Conservation (phyloP, 768 basidiomycete genomes). For the Lactarius sp. region DNA sequence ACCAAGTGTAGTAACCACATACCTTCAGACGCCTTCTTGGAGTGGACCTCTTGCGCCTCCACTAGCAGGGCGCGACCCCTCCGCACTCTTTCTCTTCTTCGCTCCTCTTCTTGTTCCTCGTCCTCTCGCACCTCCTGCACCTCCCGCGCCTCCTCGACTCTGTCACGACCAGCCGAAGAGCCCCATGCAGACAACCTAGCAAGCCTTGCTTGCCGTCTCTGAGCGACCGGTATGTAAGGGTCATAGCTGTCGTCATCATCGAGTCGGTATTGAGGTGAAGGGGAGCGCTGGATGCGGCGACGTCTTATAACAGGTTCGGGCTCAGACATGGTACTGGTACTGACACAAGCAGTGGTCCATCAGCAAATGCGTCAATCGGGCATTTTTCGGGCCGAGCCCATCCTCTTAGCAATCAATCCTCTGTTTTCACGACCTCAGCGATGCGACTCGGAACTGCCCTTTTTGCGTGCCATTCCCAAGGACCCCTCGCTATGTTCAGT, state of each 20-base stretch:
- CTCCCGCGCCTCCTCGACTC: conserved; percentile 45
- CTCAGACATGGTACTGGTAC: conserved; percentile 22
- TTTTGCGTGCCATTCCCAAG: too few relatives aligned
- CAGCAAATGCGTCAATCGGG: too few relatives aligned
- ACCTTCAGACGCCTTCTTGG: conserved; percentile 79
- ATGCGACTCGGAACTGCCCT: too few relatives aligned
- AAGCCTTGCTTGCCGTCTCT: conserved; percentile 77
- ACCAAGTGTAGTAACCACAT: conserved; percentile 19
- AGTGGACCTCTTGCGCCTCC: conserved; percentile 95
- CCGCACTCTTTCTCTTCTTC: conserved; percentile 63
- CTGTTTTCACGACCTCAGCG: too few relatives aligned
- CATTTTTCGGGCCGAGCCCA: too few relatives aligned
- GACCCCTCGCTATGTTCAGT: too few relatives aligned
- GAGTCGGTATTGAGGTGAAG: conserved; percentile 56
- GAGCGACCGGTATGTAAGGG: conserved; percentile 83
- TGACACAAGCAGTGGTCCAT: too few relatives aligned
- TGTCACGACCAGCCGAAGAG: conserved; percentile 49
- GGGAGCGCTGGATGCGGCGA: conserved; percentile 48
- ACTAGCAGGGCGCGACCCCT: conserved; percentile 84
- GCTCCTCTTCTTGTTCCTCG: conserved; percentile 75
- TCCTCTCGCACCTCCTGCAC: conserved; percentile 62
- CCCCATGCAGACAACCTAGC: conserved; percentile 69
- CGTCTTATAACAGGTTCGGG: conserved; percentile 41
- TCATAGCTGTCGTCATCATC: conserved; percentile 63
- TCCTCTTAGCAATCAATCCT: too few relatives aligned